Evolutionary conservation across 225 moss, liverwort and hornwort species (phyloP).

Genomic region (Pleurozium schreberi): DNA sequence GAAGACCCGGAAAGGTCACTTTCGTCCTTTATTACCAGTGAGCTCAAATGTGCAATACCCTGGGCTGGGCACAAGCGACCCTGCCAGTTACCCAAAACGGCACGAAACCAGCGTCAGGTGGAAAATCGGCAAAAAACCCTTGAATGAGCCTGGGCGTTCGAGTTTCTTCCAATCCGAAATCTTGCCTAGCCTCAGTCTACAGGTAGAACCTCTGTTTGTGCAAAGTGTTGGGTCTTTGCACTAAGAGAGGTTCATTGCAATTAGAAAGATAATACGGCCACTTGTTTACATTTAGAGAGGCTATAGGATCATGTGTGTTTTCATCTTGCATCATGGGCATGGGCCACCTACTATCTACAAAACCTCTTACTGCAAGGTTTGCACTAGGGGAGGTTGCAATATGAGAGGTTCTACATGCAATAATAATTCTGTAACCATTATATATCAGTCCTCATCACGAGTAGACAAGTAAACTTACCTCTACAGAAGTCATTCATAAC

Average conservation of each 20-base stretch:
- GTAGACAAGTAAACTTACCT: slow-evolving; percentile 26
- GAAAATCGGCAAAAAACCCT: neutral
- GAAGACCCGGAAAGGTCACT: slow-evolving; percentile 31
- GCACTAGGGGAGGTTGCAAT: too few species aligned
- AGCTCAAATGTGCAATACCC: slow-evolving; percentile 52
- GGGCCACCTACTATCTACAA: too few species aligned
- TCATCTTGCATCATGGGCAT: too few species aligned
- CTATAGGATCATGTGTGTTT: too few species aligned
- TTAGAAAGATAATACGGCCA: too few species aligned
- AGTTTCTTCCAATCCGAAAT: neutral
- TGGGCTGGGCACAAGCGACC: slow-evolving; percentile 48
- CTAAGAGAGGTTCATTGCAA: too few species aligned
- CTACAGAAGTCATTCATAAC: slow-evolving; percentile 55
- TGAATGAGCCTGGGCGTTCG: neutral
- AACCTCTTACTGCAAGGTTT: too few species aligned
- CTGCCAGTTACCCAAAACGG: slow-evolving; percentile 20
- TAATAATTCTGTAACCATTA: neutral
- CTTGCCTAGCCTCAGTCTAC: neutral
- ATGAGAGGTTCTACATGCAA: too few species aligned
- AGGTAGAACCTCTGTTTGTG: too few species aligned
- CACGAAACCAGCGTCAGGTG: neutral
- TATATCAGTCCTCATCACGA: neutral
- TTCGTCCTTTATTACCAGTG: neutral
- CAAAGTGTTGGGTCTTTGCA: too few species aligned
- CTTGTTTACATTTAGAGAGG: too few species aligned